Base-by-base conservation (phyloP, 1,284 basidiomycete species). In the Thecaphora thlaspeos region DNA sequence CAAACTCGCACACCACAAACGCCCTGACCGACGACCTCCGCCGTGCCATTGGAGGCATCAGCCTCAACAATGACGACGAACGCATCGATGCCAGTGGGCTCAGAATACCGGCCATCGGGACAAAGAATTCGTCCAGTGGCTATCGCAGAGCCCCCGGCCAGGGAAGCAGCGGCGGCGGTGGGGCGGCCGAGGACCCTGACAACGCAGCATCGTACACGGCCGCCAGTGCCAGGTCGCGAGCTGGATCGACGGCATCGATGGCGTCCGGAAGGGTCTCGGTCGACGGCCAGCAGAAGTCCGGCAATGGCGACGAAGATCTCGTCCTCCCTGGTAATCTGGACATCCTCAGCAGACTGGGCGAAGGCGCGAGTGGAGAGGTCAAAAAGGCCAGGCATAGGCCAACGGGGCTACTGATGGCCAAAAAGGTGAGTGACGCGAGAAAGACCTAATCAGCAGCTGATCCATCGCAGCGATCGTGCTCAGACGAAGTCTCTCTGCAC, bases 321-420 rank as follows among this genome's bases (percentile, higher is more conserved):
- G 51, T 57, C 0, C 34, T 74, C 17, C 58, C 65, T 3, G 84
- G 84, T 43, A 80, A 86, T 61, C 81, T 95, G 38, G 87, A 90
- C 59, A 85, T 88, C 55, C 62, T 93, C 22, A 79, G 81, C 17
- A 82, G 88, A 37, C 81, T 99, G 0, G 95, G 95, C 14, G 95
- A 98, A 77, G 95, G 95, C 36, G 90, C 93, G 19, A 91, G 93
- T 50, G 95, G 95, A 37, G 89, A 91, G 7, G 95, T 99, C 19
- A 87, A 91, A 78, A 89, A 91, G 78, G 94, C 96, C 41, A 84
- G 81, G 68, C 89, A 92, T 78, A 85, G 81, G 72, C 85, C 86
- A 44, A 89, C 85, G 0, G 86, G 86, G 23, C 80, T 82, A 70
- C 84, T 95, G 70, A 87, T 96, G 85, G 95, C 93, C 10, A 87